phyloP scores from a whole-genome alignment of 2,329 filamentous ascomycete genomes.

The Colletotrichum simmondsii region DNA sequence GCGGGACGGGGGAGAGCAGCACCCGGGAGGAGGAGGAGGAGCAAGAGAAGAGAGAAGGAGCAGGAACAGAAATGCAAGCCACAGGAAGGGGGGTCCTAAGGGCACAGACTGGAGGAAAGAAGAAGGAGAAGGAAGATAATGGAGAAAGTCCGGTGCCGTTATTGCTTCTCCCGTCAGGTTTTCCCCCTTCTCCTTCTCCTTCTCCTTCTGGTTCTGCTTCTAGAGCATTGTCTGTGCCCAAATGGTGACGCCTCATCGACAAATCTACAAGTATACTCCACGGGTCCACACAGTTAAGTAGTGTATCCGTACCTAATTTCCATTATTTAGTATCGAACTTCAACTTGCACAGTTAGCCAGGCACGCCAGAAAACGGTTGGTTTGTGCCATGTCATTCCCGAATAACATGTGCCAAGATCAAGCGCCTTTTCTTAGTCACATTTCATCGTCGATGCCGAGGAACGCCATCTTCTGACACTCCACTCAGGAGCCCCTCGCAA shows the following conservation, averaged over 20 bases:
- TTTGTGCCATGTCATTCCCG: background rate
- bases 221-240: background rate
- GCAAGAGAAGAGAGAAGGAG: background rate
- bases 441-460: constrained; percentile 1
- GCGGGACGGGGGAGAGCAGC: background rate
- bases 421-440: background rate
- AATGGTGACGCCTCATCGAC: background rate
- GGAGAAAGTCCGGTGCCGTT: background rate
- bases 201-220: background rate
- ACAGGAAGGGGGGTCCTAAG: too few species aligned
- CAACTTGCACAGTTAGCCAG: background rate
- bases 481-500: background rate
- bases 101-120: background rate
- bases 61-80: background rate
- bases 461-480: background rate
- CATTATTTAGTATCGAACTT: background rate
- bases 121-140: background rate
- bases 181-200: background rate
- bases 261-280: background rate
- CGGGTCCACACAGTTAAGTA: background rate
- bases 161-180: background rate
- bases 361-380: background rate
- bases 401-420: background rate
- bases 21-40: background rate
- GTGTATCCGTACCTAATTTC: background rate